Base-by-base conservation (phyloP, 371 early-diverging fungal species). In the Mortierella sp. region DNA sequence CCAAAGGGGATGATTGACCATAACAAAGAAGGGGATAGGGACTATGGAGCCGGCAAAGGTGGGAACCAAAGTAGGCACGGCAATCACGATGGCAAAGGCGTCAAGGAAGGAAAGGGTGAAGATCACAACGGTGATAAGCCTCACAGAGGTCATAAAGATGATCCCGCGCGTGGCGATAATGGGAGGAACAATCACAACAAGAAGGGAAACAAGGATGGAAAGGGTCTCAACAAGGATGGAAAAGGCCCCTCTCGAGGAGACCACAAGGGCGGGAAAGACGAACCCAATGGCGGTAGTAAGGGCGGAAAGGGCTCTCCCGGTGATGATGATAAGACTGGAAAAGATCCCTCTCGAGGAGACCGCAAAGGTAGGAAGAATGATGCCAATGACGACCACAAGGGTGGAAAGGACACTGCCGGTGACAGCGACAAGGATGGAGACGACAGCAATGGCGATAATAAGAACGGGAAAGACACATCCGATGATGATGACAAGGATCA, bases 331-430 rank as follows among this genome's bases (percentile, higher is more conserved):
- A 40, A 54, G 43, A 39, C 24, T 30, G 61, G 43, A 9, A 26
- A 28, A 22, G 24, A 68, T 10, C 28, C 30, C 8, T 24, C 55
- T 14, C 16, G 30, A 58, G 58, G 24, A 10, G 59, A 45, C 16
- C 20, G 30, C 47, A 11, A 67, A 20, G 39, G 20, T 45, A 20
- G 37, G 12, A n/a, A 51, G 11, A 52, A 47, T 28, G 62, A 22
- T 37, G 43, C 22, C 37, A 52, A 70, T 52, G 59, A 70, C 4
- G 39, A 45, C 5, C 18, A 64, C 28, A 37, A 24, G 5, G 59
- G 49, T 12, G 66, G 57, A 12, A 66, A 66, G 39, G 58, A 68
- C 9, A 24, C 30, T 22, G 43, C 40, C 40, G 8, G n/a, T n/a
- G n/a, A n/a, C n/a, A n/a, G n/a, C n/a, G n/a, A n/a, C n/a, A n/a